Base-by-base conservation (phyloP, 2,329 filamentous ascomycete genomes). In the Paracoccidioides lutzii region DNA sequence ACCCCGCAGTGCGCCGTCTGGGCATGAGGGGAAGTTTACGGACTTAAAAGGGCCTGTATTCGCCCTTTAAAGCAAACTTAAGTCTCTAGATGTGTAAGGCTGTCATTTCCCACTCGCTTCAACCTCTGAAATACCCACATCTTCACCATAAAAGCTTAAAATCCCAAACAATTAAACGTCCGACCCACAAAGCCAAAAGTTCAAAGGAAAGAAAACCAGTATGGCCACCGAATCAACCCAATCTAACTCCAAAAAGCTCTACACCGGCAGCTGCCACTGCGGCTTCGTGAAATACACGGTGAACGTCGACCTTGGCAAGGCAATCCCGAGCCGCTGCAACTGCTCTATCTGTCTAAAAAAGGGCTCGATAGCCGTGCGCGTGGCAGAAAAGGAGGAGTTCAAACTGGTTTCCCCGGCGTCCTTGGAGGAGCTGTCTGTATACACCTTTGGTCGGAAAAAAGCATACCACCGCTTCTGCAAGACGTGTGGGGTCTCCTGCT, bases 271-370 rank as follows among this genome's bases (percentile, higher is more conserved):
- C 57, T 59, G 58, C 49, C 58, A 59, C 56, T 59, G 58, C 44
- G 56, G 56, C 41, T 53, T 53, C 48, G 41, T 58, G 30, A 57
- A 52, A 33, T 59, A 59, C 53, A 42, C 57, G 32, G 55, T 56
- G 59, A 48, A 62, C 54, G 9, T 60, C 55, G 46, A 65, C 54
- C 35, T 37, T 50, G 2, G 57, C 62, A 38, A 63, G 54, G 28
- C 48, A 38, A 3, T n/a, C 9, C 22, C 49, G 38, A 40, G 35
- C 22, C 52, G 54, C 37, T 59, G 58, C 57, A 59, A 59, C 49
- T 59, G 58, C 56, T 52, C 22, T 42, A 59, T 59, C 52, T 59
- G 58, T 57, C 43, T 57, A 52, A 59, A 58, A n/a, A 58, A 58
- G 42, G 56, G 56, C 37, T 32, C 35, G 37, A 50, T 57, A 30